These are phyloP conservation scores for Fusarium mundagurra DNA, from an alignment of 2,329 filamentous ascomycete genomes.

Conservation along the genomic window DNA sequence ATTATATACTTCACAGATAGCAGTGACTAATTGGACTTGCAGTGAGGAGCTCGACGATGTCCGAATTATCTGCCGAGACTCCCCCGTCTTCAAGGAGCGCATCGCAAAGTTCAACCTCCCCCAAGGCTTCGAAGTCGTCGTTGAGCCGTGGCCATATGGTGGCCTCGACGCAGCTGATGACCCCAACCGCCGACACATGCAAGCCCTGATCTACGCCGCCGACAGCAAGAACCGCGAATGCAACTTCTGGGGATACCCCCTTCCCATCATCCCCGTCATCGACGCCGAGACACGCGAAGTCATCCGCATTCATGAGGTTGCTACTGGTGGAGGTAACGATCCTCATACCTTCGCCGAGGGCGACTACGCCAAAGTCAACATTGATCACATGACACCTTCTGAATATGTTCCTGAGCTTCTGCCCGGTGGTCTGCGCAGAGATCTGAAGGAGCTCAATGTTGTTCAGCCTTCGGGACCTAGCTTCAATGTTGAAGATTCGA, in stretches of 20 bases:
- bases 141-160: conserved; percentile 50
- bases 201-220: conserved; percentile 48
- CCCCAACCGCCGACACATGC: conserved; percentile 46
- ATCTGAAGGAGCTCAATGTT: conserved; percentile 67
- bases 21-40: not conserved
- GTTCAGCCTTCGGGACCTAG: conserved; percentile 51
- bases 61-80: not conserved
- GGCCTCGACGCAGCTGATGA: conserved; percentile 42
- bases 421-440: conserved; percentile 54
- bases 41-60: not conserved
- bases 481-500: conserved; percentile 54
- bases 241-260: conserved; percentile 65
- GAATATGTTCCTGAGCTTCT: conserved; percentile 56
- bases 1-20: no score
- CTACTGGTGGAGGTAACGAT: conserved; percentile 47
- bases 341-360: conserved; percentile 1
- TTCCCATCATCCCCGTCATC: conserved; percentile 59
- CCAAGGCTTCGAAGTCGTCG: conserved; percentile 43
- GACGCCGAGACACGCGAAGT: conserved; percentile 45
- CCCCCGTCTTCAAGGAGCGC: not conserved
- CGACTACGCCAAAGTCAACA: conserved; percentile 5
- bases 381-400: conserved; percentile 34
- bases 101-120: conserved; percentile 38
- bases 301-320: conserved; percentile 47
- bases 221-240: conserved; percentile 52